A percentile compares a stretch with the other conserved stretches of the same genome.
Conservation (phyloP, 2,329 filamentous ascomycete species). For the Alternaria sp. region DNA sequence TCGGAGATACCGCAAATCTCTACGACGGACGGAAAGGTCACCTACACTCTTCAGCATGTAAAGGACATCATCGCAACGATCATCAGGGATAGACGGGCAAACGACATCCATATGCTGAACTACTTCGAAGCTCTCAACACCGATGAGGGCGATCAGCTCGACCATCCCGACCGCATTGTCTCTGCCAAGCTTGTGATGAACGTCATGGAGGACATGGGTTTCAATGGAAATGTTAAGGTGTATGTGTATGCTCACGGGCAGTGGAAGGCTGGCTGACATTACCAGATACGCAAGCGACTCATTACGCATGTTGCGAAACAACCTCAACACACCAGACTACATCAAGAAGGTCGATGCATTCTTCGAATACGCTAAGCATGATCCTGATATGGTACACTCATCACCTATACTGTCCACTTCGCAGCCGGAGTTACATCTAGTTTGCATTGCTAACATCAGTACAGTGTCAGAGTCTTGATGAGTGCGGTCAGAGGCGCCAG, state of each 20-base stretch:
- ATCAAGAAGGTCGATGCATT: constrained; percentile 23
- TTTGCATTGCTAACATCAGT: neutral
- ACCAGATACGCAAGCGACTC: constrained; percentile 33
- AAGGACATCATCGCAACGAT: constrained; percentile 28
- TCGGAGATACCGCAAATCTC: constrained; percentile 27
- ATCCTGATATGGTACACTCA: constrained; percentile 31
- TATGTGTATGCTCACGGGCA: constrained; percentile 9
- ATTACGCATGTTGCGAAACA: constrained; percentile 16
- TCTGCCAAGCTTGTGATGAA: constrained; percentile 41
- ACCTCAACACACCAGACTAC: constrained; percentile 9
- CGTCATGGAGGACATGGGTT: constrained; percentile 24
- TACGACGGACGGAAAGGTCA: constrained; percentile 27
- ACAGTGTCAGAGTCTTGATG: constrained; percentile 30
- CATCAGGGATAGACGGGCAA: constrained; percentile 24
- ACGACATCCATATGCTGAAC: constrained; percentile 33
- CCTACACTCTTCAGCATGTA: constrained; percentile 32
- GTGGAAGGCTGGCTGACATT: neutral
- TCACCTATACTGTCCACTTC: neutral
- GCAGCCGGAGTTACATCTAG: neutral
- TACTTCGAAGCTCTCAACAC: constrained; percentile 26
- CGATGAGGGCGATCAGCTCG: constrained; percentile 17
- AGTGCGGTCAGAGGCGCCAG: constrained; percentile 22
- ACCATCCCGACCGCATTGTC: constrained; percentile 39
- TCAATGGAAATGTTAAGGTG: constrained; percentile 23
- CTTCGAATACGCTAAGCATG: constrained; percentile 33